Evolutionary conservation across 495 filamentous ascomycete genomes (phyloP).

Genomic region (Letharia columbiana): DNA sequence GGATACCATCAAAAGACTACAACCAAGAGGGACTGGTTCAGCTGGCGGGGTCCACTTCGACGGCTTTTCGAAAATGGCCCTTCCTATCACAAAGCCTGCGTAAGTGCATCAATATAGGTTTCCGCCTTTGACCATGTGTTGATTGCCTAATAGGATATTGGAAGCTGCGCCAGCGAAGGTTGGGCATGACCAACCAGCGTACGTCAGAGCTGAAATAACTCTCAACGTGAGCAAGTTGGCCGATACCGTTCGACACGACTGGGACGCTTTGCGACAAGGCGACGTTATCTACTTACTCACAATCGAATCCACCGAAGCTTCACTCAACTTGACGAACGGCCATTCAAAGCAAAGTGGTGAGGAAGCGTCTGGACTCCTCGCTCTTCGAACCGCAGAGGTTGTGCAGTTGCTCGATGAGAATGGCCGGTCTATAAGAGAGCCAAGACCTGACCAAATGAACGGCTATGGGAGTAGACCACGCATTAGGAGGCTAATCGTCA

Average conservation of each 20-base stretch:
- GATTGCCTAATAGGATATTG: slow-evolving; percentile 45
- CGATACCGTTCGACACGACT: slow-evolving; percentile 70
- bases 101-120: slow-evolving; percentile 24
- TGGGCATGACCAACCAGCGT: slow-evolving; percentile 74
- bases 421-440: slow-evolving; percentile 64
- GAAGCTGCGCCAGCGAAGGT: slow-evolving; percentile 80
- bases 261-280: slow-evolving; percentile 81
- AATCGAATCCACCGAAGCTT: slow-evolving; percentile 49
- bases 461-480: slow-evolving; percentile 45
- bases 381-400: slow-evolving; percentile 76
- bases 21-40: slow-evolving; percentile 54
- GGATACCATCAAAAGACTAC: slow-evolving; percentile 66
- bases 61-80: slow-evolving; percentile 85
- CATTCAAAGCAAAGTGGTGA: slow-evolving; percentile 41
- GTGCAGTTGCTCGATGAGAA: slow-evolving; percentile 84
- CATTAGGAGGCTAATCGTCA: slow-evolving; percentile 64
- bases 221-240: slow-evolving; percentile 74
- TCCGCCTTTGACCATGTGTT: slow-evolving; percentile 12
- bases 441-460: slow-evolving; percentile 42
- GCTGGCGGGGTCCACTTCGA: slow-evolving; percentile 60
- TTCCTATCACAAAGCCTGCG: slow-evolving; percentile 77
- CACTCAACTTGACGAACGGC: slow-evolving; percentile 48
- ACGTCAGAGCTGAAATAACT: slow-evolving; percentile 79
- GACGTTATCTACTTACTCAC: slow-evolving; percentile 85
- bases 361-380: slow-evolving; percentile 55